Evolutionary conservation across 352 stramenopile genomes (phyloP).

Genomic region (Phytophthora pistaciae): DNA sequence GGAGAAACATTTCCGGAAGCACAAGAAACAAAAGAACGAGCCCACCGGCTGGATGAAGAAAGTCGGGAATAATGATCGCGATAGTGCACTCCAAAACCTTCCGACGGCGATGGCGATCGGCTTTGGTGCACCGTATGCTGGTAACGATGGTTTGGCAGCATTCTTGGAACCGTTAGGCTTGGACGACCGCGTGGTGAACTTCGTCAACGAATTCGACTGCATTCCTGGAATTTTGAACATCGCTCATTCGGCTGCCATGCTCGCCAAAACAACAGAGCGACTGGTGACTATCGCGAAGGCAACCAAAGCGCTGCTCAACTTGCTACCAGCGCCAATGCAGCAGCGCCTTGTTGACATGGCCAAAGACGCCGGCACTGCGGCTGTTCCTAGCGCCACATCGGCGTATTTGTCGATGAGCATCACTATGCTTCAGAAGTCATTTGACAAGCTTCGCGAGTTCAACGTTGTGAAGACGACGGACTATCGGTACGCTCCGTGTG

Average conservation of each 20-base stretch:
- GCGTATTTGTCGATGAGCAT: conserved; percentile 85
- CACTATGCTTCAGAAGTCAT: conserved; percentile 77
- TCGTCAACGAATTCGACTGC: conserved; percentile 89
- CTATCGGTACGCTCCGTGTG: conserved; percentile 78
- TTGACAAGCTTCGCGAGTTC: conserved; percentile 78
- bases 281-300: conserved; percentile 84
- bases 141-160: conserved; percentile 52
- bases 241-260: conserved; percentile 75
- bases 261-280: conserved; percentile 80
- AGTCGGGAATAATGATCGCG: conserved; percentile 21
- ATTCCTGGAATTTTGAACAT: conserved; percentile 85
- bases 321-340: conserved; percentile 76
- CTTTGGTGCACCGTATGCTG: conserved; percentile 78
- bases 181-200: conserved; percentile 66
- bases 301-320: conserved; percentile 70
- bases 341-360: conserved; percentile 50
- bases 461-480: conserved; percentile 76
- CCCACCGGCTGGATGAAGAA: conserved; percentile 25
- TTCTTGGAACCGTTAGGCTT: conserved; percentile 62
- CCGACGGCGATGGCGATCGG: conserved; percentile 66
- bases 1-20: conserved; percentile 32
- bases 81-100: conserved; percentile 23
- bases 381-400: conserved; percentile 56
- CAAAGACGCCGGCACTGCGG: conserved; percentile 22
- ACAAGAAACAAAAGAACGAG: conserved; percentile 33